phyloP scores from a whole-genome alignment of 495 filamentous ascomycete species.

The Xylaria palmicola region DNA sequence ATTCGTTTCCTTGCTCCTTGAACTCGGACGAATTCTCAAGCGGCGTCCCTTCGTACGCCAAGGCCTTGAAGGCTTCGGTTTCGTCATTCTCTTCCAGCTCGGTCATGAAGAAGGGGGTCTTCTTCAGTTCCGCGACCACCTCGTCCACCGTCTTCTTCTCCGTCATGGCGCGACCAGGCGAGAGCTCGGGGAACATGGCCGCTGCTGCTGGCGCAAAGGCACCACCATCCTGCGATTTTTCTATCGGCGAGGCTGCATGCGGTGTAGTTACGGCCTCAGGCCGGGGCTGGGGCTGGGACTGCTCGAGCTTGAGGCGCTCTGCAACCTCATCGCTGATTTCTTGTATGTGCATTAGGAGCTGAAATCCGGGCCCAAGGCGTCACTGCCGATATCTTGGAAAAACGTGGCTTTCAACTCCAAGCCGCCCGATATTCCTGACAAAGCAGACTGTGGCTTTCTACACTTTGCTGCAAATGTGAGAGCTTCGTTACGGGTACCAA shows the following conservation, averaged over 20 bases:
- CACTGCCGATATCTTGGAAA: background rate
- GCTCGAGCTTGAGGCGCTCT: conserved; percentile 31
- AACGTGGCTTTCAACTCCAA: background rate
- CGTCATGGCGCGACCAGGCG: conserved; percentile 60
- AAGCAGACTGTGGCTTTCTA: background rate
- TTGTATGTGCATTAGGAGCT: conserved; percentile 24
- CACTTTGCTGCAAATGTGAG: background rate
- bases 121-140: conserved; percentile 70
- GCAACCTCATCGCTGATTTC: conserved; percentile 36
- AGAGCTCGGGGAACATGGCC: conserved; percentile 44
- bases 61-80: conserved; percentile 81
- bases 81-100: conserved; percentile 78
- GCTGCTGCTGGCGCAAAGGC: conserved; percentile 1
- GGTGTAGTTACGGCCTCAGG: conserved; percentile 33
- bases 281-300: conserved; percentile 11
- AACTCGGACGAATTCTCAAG: conserved; percentile 76
- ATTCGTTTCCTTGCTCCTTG: conserved; percentile 88
- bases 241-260: conserved; percentile 13
- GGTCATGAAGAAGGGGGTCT: conserved; percentile 93
- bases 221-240: conserved; percentile 16
- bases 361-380: background rate
- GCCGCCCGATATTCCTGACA: background rate
- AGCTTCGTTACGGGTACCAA: background rate
- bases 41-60: conserved; percentile 89
- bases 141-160: conserved; percentile 66